These are phyloP conservation scores for Termitomyces sp. DNA, from an alignment of 768 basidiomycete species.

Conservation along the genomic window DNA sequence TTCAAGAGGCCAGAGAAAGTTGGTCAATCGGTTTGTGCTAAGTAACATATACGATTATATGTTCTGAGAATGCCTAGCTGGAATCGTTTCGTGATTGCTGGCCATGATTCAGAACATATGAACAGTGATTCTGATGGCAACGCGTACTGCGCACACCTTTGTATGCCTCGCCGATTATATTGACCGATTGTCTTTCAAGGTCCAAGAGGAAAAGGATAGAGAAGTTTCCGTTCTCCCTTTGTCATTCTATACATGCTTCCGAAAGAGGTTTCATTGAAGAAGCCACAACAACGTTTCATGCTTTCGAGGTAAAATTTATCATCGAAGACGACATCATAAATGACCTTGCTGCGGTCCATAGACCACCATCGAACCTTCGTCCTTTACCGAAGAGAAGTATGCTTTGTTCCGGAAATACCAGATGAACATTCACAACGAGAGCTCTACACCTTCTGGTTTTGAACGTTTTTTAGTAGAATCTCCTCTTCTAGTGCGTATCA, in stretches of 20 bases:
- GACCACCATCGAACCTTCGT: conserved; percentile 73
- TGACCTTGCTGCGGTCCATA: conserved; percentile 21
- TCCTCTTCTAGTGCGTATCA: conserved; percentile 56
- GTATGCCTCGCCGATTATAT: neutral
- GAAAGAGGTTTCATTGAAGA: conserved; percentile 35
- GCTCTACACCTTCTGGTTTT: conserved; percentile 49
- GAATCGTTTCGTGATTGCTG: conserved; percentile 60
- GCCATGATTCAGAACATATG: conserved; percentile 28
- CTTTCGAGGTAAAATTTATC: conserved; percentile 49
- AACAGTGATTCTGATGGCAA: conserved; percentile 14
- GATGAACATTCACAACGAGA: conserved; percentile 68
- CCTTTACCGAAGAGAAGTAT: conserved; percentile 78
- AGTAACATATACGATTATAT: neutral
- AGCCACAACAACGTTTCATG: conserved; percentile 32
- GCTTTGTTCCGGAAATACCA: conserved; percentile 76
- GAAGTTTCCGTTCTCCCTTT: conserved; percentile 33
- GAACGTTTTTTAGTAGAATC: conserved; percentile 72
- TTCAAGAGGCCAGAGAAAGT: conserved; percentile 69
- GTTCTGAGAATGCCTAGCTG: conserved; percentile 38
- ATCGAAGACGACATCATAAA: neutral
- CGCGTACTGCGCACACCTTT: conserved; percentile 2
- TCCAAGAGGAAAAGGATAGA: conserved; percentile 13
- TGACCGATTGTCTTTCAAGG: neutral
- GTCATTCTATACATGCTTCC: conserved; percentile 46
- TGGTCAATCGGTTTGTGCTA: conserved; percentile 54